Percentiles rank a stretch among this genome's conserved stretches.
These are phyloP conservation scores for Allantophomopsis cytisporea DNA, from an alignment of 2,329 filamentous ascomycete genomes.

Conservation along the genomic window DNA sequence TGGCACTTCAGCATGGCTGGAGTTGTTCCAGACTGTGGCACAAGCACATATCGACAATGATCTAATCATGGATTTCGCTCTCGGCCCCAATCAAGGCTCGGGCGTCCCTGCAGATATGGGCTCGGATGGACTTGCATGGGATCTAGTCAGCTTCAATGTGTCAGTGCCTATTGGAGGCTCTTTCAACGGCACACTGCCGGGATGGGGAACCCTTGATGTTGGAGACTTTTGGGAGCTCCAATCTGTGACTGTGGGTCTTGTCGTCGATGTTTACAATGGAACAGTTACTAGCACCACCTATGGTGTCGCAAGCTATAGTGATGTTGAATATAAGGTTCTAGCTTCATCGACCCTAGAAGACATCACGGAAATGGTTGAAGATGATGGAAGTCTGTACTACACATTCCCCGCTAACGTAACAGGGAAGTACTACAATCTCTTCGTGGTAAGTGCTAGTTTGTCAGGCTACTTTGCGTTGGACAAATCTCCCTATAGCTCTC, in stretches of 20 bases:
- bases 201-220: constrained; percentile 20
- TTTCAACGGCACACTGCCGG: constrained; percentile 19
- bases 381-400: background rate
- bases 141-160: background rate
- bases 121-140: constrained; percentile 14
- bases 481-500: too few relatives aligned
- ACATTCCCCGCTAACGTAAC: background rate
- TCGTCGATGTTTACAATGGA: background rate
- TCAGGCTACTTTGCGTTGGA: too few relatives aligned
- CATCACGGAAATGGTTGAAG: background rate
- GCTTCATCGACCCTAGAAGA: background rate
- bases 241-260: background rate
- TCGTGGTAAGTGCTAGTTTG: background rate
- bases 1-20: constrained; percentile 16
- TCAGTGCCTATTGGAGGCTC: constrained; percentile 15
- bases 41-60: constrained; percentile 9
- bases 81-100: constrained; percentile 31
- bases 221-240: background rate
- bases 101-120: constrained; percentile 24
- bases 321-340: too few relatives aligned
- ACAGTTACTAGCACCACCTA: background rate
- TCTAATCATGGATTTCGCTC: constrained; percentile 27
- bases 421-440: background rate
- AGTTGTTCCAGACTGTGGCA: background rate
- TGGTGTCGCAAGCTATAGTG: background rate